phyloP scores from a whole-genome alignment of 108 stramenopile genomes.

The Aureococcus anophagefferens region DNA sequence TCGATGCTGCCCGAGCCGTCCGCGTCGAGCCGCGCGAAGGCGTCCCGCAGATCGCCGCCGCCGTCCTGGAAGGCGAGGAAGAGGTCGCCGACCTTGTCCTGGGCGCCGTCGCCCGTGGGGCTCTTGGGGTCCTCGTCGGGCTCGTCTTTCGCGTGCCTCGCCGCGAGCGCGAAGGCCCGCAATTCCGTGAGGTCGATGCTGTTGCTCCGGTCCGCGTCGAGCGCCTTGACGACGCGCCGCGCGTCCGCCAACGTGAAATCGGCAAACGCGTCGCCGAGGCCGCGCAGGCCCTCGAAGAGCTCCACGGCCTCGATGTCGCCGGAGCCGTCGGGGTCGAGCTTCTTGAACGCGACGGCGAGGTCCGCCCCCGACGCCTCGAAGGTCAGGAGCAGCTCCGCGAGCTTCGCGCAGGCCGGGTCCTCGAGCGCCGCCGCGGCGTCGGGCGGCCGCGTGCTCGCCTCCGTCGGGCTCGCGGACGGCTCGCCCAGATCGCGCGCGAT shows the following conservation, averaged over 20 bases:
- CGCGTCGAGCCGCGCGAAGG: conserved; percentile 15
- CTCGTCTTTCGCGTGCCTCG: too few relatives aligned
- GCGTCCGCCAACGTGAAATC: conserved; percentile 3
- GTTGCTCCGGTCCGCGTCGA: neutral
- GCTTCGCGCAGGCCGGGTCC: neutral
- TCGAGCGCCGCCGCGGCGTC: too few relatives aligned
- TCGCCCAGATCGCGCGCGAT: neutral
- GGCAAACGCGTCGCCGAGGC: conserved; percentile 3
- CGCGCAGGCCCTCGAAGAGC: conserved; percentile 8
- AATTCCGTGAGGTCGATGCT: neutral
- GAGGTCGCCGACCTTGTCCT: conserved; percentile 8
- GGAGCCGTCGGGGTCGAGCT: conserved; percentile 13
- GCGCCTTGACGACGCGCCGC: neutral
- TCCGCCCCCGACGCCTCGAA: conserved; percentile 29
- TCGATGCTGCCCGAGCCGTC: conserved; percentile 12
- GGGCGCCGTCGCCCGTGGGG: neutral
- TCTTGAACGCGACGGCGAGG: conserved; percentile 22
- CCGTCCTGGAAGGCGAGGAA: conserved; percentile 21
- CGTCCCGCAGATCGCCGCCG: conserved; percentile 22
- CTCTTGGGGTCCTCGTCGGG: too few relatives aligned
- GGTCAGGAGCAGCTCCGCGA: conserved; percentile 16
- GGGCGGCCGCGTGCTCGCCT: neutral
- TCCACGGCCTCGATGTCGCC: conserved; percentile 6
- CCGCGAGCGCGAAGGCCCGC: neutral
- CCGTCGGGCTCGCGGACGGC: neutral